Evolutionary conservation across 306 rosid species (phyloP).

Genomic region (Sphenostylis stenocarpa): DNA sequence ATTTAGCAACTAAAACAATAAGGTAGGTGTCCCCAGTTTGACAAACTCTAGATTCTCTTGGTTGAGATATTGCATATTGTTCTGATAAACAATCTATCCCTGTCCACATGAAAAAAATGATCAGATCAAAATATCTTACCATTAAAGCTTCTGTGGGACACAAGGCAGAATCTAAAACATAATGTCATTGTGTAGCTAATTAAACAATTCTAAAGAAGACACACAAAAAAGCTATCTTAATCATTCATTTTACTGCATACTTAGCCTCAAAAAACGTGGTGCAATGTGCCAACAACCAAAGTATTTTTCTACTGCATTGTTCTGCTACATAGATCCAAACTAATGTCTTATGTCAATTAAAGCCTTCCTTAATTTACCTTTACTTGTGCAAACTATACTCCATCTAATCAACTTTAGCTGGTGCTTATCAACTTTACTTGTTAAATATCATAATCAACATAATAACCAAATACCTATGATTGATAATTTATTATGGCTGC

Average conservation of each 20-base stretch:
- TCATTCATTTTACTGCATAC: slow-evolving; percentile 22
- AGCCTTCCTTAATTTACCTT: neutral
- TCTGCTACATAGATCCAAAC: neutral
- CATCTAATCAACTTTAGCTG: neutral
- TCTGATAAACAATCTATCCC: slow-evolving; percentile 42
- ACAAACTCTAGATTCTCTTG: slow-evolving; percentile 50
- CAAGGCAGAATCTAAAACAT: slow-evolving; percentile 47
- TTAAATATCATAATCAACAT: neutral
- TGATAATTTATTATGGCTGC: neutral
- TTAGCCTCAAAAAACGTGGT: slow-evolving; percentile 30
- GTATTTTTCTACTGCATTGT: neutral
- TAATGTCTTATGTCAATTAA: neutral
- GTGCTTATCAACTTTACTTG: neutral
- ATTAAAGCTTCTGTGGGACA: slow-evolving; percentile 41
- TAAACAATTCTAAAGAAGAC: slow-evolving; percentile 31
- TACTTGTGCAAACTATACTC: neutral
- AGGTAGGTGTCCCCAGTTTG: slow-evolving; percentile 51
- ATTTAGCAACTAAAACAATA: slow-evolving; percentile 48
- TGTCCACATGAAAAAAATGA: slow-evolving; percentile 40
- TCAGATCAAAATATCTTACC: slow-evolving; percentile 39
- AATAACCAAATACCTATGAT: neutral
- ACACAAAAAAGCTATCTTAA: slow-evolving; percentile 9
- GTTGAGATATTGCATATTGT: slow-evolving; percentile 35
- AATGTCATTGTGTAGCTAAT: slow-evolving; percentile 33
- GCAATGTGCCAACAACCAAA: neutral